Evolutionary conservation across 257 asterid species (phyloP).

Genomic region (Capsicum baccatum): DNA sequence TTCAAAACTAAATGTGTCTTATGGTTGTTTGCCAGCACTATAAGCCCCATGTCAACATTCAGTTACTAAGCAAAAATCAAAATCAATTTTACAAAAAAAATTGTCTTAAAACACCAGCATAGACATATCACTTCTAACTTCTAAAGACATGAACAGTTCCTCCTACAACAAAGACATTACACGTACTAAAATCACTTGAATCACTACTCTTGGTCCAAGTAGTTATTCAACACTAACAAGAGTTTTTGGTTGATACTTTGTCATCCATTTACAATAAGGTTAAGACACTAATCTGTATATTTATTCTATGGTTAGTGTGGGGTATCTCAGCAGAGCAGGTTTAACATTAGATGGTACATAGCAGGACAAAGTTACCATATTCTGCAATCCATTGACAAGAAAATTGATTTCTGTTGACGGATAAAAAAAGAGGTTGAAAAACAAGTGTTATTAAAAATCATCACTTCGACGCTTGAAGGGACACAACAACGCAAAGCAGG

Average conservation of each 20-base stretch:
- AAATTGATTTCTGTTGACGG: neutral
- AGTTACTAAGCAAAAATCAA: neutral
- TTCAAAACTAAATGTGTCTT: neutral
- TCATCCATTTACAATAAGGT: too few species aligned
- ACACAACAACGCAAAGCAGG: neutral
- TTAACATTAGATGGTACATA: neutral
- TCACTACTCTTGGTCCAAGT: too few species aligned
- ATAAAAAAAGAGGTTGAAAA: slow-evolving; percentile 6
- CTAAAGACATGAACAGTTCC: too few species aligned
- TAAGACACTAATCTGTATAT: too few species aligned
- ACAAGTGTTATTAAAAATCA: neutral
- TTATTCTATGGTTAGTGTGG: too few species aligned
- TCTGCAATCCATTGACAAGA: neutral
- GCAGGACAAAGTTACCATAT: slow-evolving; percentile 4
- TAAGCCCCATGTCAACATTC: neutral
- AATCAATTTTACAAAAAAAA: neutral
- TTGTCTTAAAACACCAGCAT: too few species aligned
- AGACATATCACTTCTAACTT: too few species aligned
- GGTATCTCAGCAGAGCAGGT: too few species aligned
- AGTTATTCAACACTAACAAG: too few species aligned
- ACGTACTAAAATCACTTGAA: too few species aligned
- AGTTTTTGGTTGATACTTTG: too few species aligned
- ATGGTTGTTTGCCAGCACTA: neutral
- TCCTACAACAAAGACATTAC: too few species aligned
- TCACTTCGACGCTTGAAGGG: neutral